phyloP scores from a whole-genome alignment of 2,329 filamentous ascomycete species.

The Ophioceras dolichostomum region DNA sequence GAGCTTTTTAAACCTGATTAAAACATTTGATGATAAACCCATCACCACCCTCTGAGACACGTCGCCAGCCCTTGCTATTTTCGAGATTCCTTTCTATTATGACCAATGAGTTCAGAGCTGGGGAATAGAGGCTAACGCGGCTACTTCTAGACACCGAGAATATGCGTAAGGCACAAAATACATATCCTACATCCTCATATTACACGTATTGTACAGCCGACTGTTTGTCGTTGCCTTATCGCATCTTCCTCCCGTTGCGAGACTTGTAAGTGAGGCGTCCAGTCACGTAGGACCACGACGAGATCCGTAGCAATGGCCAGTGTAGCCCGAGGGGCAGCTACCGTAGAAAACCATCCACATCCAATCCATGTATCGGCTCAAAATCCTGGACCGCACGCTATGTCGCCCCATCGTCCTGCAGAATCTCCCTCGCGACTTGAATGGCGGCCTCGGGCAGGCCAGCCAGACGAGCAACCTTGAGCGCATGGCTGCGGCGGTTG shows the following conservation, averaged over 20 bases:
- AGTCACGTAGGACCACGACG: slow-evolving; percentile 6
- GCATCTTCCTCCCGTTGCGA: too few species aligned
- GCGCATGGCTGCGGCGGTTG: slow-evolving; percentile 77
- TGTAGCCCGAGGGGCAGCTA: too few species aligned
- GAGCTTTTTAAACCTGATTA: slow-evolving; percentile 60
- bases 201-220: neutral
- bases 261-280: too few species aligned
- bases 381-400: too few species aligned
- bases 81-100: too few species aligned
- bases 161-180: too few species aligned
- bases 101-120: too few species aligned
- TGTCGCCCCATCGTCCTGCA: slow-evolving; percentile 18
- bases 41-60: slow-evolving; percentile 48
- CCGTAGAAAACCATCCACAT: slow-evolving; percentile 5
- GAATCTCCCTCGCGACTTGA: slow-evolving; percentile 47
- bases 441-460: slow-evolving; percentile 67
- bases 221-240: too few species aligned
- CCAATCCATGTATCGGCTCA: slow-evolving; percentile 3
- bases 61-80: too few species aligned
- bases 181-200: too few species aligned
- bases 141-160: too few species aligned
- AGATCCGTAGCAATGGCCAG: slow-evolving; percentile 1
- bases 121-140: too few species aligned
- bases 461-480: slow-evolving; percentile 87
- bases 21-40: slow-evolving; percentile 42